Base-by-base conservation (phyloP, 805 yeast species). In the Metschnikowia gelsemii region DNA sequence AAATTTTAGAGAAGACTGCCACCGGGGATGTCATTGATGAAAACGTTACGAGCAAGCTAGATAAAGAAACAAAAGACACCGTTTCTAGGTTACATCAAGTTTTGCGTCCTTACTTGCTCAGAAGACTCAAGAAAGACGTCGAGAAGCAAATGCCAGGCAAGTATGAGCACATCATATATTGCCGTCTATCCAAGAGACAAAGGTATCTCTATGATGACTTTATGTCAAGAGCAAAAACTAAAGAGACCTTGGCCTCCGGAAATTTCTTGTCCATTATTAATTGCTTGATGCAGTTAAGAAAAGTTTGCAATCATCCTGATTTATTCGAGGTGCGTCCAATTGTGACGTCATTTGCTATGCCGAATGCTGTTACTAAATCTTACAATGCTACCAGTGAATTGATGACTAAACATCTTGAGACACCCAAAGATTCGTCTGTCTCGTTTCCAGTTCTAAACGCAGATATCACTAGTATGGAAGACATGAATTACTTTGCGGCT, bases 131-230 rank as follows among this genome's bases (percentile, higher is more conserved):
- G 60, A 88, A 87, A 16, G 99, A 93, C 63, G 99, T 93, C 11
- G 99, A 93, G 56, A 89, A 91, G 57, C 99, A 93, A 63, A 93
- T 93, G 99, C 99, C 99, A 1, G 96, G 86, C 0, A 93, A 93
- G 58, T 87, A 89, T 61, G 99, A 93, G 61, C 99, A 93, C 61
- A 82, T 93, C 44, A 82, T 93, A 5, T 87, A 86, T 59, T 95
- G 99, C 67, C 78, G 96, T 20, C 67, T 93, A 32, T 89, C 97
- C 1, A 89, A 93, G 55, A 77, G 99, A 50, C 99, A 93, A 60
- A 68, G 98, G 46, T 86, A 79, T 55, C 64, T 93, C 41, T 93
- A 93, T 56, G 99, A 93, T 61, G 99, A 93, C 62, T 93, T 93
- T 58, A 87, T 93, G 95, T 85, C 96, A 1, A 73, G 99, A 49